These are phyloP conservation scores for Phanerochaete sordida DNA, from an alignment of 768 basidiomycete species.

Conservation along the genomic window DNA sequence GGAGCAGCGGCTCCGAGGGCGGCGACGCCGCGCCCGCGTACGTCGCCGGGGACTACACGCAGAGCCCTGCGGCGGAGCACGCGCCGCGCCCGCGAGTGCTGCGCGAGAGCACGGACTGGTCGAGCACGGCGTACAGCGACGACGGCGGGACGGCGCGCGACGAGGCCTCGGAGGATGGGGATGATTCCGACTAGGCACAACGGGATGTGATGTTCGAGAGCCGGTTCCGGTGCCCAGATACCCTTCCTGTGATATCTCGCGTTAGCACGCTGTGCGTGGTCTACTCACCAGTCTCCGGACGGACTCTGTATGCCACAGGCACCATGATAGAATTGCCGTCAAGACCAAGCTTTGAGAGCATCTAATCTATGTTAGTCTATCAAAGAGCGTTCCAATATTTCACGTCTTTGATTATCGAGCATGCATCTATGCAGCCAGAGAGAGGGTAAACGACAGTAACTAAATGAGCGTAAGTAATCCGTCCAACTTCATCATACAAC, in stretches of 20 bases:
- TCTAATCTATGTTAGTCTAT: background rate
- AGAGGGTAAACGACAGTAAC: slow-evolving; percentile 3
- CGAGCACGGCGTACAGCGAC: background rate
- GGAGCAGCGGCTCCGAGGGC: background rate
- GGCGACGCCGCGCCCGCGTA: background rate
- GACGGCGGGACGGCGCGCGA: background rate
- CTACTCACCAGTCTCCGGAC: too few species aligned
- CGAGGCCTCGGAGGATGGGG: background rate
- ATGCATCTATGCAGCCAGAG: background rate
- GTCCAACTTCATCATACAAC: slow-evolving; percentile 7
- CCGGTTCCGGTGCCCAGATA: too few species aligned
- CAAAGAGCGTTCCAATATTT: background rate
- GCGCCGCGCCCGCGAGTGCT: background rate
- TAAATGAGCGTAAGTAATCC: slow-evolving; percentile 10
- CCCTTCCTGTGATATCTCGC: too few species aligned
- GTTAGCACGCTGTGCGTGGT: too few species aligned
- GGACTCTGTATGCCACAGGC: too few species aligned
- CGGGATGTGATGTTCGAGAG: too few species aligned
- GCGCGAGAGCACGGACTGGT: background rate
- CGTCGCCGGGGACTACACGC: background rate
- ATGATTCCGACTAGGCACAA: background rate
- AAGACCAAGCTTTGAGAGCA: background rate
- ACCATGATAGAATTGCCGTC: background rate
- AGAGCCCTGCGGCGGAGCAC: background rate
- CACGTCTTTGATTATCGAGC: background rate